A percentile compares a stretch with the other conserved stretches of the same genome.
Evolutionary conservation across 805 yeast species (phyloP).

Genomic region (Metschnikowia anglica): DNA sequence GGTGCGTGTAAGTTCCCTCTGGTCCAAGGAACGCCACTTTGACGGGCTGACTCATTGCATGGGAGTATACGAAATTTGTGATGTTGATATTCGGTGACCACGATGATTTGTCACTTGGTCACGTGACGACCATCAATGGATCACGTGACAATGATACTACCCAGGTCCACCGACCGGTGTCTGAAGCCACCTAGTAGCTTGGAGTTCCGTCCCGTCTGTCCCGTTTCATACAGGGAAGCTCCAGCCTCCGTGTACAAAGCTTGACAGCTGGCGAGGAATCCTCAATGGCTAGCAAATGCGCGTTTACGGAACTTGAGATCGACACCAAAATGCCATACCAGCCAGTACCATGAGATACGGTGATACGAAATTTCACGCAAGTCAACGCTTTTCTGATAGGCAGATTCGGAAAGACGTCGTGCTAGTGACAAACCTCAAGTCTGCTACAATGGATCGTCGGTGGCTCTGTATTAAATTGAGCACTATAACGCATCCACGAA

Average conservation of each 20-base stretch:
- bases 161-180: not conserved
- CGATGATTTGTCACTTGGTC: not conserved
- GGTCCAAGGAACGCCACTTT: conserved; percentile 85
- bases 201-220: not conserved
- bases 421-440: conserved; percentile 15
- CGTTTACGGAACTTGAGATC: conserved; percentile 1
- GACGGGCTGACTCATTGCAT: conserved; percentile 2
- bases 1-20: conserved; percentile 88
- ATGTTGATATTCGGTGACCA: not conserved
- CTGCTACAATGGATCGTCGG: conserved; percentile 41
- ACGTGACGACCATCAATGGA: not conserved
- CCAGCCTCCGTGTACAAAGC: conserved; percentile 11
- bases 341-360: conserved; percentile 11
- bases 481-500: conserved; percentile 39
- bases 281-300: not conserved
- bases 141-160: not conserved
- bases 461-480: conserved; percentile 46
- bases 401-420: not conserved
- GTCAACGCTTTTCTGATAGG: not conserved
- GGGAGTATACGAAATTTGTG: not conserved
- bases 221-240: conserved; percentile 7
- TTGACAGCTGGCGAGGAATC: not conserved
- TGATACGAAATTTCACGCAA: conserved; percentile 1
- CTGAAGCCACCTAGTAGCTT: not conserved
- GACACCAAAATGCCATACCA: conserved; percentile 1